A percentile compares a stretch with the other conserved stretches of the same genome.
These are phyloP conservation scores for Trypanosoma theileri DNA, from an alignment of 208 protist species.

Conservation along the genomic window DNA sequence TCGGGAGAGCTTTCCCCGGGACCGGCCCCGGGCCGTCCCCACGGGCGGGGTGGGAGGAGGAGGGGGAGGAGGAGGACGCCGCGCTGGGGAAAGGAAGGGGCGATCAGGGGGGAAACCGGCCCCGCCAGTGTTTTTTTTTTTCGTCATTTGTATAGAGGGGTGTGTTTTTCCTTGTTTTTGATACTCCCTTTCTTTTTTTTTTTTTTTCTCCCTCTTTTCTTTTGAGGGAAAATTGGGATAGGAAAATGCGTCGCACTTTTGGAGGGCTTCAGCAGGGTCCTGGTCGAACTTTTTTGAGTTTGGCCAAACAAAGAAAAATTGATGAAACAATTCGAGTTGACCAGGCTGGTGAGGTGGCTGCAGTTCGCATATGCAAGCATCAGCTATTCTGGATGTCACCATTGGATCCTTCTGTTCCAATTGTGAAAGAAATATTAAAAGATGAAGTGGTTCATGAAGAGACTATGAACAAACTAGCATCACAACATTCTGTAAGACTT, in stretches of 20 bases:
- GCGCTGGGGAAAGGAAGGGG: no score
- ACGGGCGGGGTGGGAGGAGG: neutral
- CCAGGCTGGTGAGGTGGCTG: slow-evolving; percentile 80
- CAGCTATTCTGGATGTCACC: slow-evolving; percentile 84
- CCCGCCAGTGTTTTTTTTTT: slow-evolving; percentile 26
- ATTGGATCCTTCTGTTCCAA: slow-evolving; percentile 55
- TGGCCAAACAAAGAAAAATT: slow-evolving; percentile 66
- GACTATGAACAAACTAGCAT: slow-evolving; percentile 75
- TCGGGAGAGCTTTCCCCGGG: no score
- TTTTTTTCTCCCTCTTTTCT: slow-evolving; percentile 5
- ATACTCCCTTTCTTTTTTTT: slow-evolving; percentile 20
- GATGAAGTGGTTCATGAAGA: slow-evolving; percentile 77
- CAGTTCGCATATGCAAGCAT: slow-evolving; percentile 70
- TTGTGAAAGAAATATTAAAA: slow-evolving; percentile 75
- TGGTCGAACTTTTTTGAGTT: slow-evolving; percentile 43
- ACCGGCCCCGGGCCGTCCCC: neutral
- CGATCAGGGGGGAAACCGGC: no score
- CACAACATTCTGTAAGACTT: slow-evolving; percentile 56
- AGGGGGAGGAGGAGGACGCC: neutral
- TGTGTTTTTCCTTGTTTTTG: slow-evolving; percentile 3
- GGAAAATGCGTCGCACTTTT: slow-evolving; percentile 1
- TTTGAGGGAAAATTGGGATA: neutral
- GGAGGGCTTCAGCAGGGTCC: neutral
- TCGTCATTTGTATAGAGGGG: slow-evolving; percentile 26
- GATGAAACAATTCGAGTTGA: slow-evolving; percentile 83